Conservation (phyloP, 2,329 filamentous ascomycete species). For the Pestalotiopsis sp. region DNA sequence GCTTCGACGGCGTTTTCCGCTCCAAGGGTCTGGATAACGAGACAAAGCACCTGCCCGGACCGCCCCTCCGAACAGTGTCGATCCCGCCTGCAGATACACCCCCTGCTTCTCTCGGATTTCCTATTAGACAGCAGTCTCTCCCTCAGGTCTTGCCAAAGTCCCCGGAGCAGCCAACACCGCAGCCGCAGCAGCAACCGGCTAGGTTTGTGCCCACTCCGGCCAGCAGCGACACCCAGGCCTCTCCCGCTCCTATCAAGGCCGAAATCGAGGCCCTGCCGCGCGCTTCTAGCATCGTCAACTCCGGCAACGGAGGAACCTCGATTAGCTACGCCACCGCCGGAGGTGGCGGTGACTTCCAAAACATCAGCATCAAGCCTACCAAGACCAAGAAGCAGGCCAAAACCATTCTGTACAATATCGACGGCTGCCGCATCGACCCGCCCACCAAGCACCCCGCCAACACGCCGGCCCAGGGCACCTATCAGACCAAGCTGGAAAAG, state of each 20-base stretch:
- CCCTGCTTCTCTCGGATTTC: not conserved
- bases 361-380: conserved; percentile 33
- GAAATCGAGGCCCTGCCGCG: conserved; percentile 17
- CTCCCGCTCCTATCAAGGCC: conserved; percentile 3
- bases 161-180: not conserved
- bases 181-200: not conserved
- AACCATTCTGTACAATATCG: conserved; percentile 32
- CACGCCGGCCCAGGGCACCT: conserved; percentile 30
- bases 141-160: not conserved
- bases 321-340: conserved; percentile 37
- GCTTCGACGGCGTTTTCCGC: conserved; percentile 34
- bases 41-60: conserved; percentile 24
- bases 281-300: conserved; percentile 31
- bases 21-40: conserved; percentile 33
- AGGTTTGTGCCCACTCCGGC: conserved; percentile 6
- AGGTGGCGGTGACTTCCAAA: conserved; percentile 30
- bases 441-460: conserved; percentile 33
- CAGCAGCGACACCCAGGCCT: conserved; percentile 2
- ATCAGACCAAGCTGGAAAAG: conserved; percentile 32
- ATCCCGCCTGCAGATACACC: conserved; percentile 18
- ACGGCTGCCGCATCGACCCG: conserved; percentile 31
- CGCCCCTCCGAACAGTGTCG: conserved; percentile 20
- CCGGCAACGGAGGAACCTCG: conserved; percentile 36
- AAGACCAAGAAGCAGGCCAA: conserved; percentile 33
- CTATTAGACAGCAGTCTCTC: conserved; percentile 18